Conservation (phyloP, 345 rosid species). For the Populus simonii region DNA sequence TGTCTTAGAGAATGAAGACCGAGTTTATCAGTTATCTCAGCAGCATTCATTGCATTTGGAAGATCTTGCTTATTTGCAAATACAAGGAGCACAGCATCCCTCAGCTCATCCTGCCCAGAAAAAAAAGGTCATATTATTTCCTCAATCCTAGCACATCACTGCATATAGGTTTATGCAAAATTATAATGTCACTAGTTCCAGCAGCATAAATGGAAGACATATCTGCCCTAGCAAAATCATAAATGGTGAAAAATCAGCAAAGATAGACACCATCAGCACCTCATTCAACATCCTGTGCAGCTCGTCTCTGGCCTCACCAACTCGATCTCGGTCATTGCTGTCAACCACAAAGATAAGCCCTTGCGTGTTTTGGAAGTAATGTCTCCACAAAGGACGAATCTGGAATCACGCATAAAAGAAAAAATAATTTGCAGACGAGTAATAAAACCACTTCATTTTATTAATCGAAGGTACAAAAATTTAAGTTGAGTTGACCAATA, state of each 20-base stretch:
- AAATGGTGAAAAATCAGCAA: background rate
- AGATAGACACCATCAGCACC: background rate
- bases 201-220: background rate
- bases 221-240: background rate
- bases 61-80: background rate
- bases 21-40: background rate
- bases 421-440: background rate
- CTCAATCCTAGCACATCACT: background rate
- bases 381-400: constrained; percentile 1
- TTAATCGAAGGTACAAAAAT: background rate
- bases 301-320: background rate
- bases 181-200: background rate
- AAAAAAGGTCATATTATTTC: background rate
- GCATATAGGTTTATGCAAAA: background rate
- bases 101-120: background rate
- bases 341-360: background rate
- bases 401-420: background rate
- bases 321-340: background rate
- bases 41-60: background rate
- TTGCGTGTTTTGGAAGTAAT: background rate
- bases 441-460: background rate
- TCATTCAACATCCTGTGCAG: constrained; percentile 1
- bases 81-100: background rate
- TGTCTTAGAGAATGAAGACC: constrained; percentile 1
- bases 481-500: background rate